Conservation (phyloP, 257 asterid species). For the Paulownia fortunei region DNA sequence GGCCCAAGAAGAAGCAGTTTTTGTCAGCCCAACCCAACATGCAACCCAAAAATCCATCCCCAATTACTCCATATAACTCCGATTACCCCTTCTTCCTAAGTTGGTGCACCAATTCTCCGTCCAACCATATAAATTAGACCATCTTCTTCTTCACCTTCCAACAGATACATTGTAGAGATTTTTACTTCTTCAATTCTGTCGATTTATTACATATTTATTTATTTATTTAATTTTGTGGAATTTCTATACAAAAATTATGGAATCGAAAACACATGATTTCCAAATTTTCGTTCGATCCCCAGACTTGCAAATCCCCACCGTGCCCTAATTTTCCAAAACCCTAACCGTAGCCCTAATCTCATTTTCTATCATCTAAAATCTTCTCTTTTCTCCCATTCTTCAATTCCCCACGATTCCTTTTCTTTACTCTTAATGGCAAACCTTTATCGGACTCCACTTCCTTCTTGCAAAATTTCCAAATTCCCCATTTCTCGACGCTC, state of each 20-base stretch:
- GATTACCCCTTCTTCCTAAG: too few relatives aligned
- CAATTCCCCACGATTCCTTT: slow-evolving; percentile 42
- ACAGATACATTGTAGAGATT: too few relatives aligned
- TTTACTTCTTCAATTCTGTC: too few relatives aligned
- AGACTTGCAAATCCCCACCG: slow-evolving; percentile 60
- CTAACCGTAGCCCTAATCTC: slow-evolving; percentile 66
- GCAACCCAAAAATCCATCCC: too few relatives aligned
- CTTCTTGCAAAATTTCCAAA: slow-evolving; percentile 31
- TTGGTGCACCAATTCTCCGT: too few relatives aligned
- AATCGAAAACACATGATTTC: slow-evolving; percentile 32
- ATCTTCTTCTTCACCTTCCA: too few relatives aligned
- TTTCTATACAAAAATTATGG: slow-evolving; percentile 46
- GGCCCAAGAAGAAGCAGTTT: too few relatives aligned
- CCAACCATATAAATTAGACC: too few relatives aligned
- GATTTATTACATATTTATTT: too few relatives aligned
- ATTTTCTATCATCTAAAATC: slow-evolving; percentile 60
- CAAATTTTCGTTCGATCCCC: slow-evolving; percentile 72
- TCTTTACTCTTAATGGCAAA: slow-evolving; percentile 71
- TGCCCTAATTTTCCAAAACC: slow-evolving; percentile 51
- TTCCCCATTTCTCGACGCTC: slow-evolving; percentile 66
- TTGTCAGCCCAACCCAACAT: too few relatives aligned
- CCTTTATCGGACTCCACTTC: slow-evolving; percentile 56
- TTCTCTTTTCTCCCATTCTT: slow-evolving; percentile 40
- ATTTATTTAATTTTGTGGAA: too few relatives aligned
- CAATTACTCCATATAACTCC: too few relatives aligned